A percentile compares a stretch with the other conserved stretches of the same genome.
Evolutionary conservation across 257 asterid species (phyloP).

Genomic region (Nicotiana paniculata): DNA sequence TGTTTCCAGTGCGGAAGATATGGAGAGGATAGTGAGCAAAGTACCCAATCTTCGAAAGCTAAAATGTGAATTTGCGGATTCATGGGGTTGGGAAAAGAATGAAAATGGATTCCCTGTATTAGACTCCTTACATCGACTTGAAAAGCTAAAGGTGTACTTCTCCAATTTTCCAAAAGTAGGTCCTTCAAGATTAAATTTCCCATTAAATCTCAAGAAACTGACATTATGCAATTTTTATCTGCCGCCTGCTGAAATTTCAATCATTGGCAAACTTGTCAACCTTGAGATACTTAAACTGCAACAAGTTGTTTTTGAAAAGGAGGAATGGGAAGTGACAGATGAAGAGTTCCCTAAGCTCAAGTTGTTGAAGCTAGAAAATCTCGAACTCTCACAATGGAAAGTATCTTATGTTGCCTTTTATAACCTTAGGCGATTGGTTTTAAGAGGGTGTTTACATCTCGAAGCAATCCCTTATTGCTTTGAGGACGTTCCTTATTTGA

Average conservation of each 20-base stretch:
- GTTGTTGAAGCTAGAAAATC: neutral
- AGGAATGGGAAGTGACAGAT: neutral
- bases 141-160: neutral
- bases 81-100: neutral
- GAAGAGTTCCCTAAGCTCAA: neutral
- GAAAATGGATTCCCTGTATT: neutral
- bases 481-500: accelerated
- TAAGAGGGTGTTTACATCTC: neutral
- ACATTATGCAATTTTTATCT: neutral
- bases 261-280: neutral
- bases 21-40: neutral
- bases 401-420: neutral
- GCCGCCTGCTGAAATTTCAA: neutral
- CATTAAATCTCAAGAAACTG: neutral
- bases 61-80: too few relatives aligned
- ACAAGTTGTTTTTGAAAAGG: neutral
- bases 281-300: neutral
- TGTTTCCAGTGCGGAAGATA: neutral
- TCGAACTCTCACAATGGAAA: neutral
- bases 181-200: neutral
- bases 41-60: neutral
- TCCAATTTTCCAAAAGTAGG: too few relatives aligned
- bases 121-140: neutral
- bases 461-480: neutral
- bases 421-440: neutral